A percentile compares a stretch with the other conserved stretches of the same genome.
phyloP scores from a whole-genome alignment of 169 alveolate genomes.

The Plasmodium gallinaceum region DNA sequence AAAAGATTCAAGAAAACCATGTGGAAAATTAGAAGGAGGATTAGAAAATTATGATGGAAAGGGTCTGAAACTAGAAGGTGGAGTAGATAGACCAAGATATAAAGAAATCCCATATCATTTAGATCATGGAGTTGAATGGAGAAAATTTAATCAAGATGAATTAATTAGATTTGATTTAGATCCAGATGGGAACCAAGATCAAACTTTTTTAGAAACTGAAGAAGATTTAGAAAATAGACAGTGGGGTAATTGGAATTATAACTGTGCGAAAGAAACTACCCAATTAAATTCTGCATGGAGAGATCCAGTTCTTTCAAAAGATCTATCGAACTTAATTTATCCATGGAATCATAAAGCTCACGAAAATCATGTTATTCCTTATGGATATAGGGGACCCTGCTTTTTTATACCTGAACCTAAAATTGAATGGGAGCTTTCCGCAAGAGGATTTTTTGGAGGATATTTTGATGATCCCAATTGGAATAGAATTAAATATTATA shows the following conservation, averaged over 20 bases:
- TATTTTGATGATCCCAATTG: slow-evolving; percentile 78
- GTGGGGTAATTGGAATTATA: slow-evolving; percentile 87
- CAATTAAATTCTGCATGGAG: slow-evolving; percentile 75
- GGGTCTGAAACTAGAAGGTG: slow-evolving; percentile 82
- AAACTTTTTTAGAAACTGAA: slow-evolving; percentile 82
- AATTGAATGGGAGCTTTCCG: slow-evolving; percentile 83
- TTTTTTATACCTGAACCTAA: slow-evolving; percentile 81
- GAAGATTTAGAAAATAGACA: slow-evolving; percentile 84
- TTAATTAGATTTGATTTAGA: slow-evolving; percentile 78
- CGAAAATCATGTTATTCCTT: slow-evolving; percentile 64
- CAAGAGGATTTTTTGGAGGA: slow-evolving; percentile 83
- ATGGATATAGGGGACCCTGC: slow-evolving; percentile 54
- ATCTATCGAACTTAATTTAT: slow-evolving; percentile 54
- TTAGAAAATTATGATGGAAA: slow-evolving; percentile 84
- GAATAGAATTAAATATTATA: slow-evolving; percentile 53
- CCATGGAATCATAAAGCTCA: slow-evolving; percentile 76
- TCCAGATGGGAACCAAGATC: slow-evolving; percentile 86
- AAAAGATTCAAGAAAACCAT: slow-evolving; percentile 81
- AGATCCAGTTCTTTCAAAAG: slow-evolving; percentile 71
- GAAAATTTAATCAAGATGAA: slow-evolving; percentile 79
- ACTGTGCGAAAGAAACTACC: slow-evolving; percentile 54
- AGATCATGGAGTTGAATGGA: slow-evolving; percentile 85
- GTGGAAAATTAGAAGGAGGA: slow-evolving; percentile 88
- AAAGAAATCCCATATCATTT: slow-evolving; percentile 79
- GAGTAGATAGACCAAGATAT: slow-evolving; percentile 84